Evolutionary conservation across 1,139 yeast genomes (phyloP).

Genomic region (Saccharomyces hybrid): DNA sequence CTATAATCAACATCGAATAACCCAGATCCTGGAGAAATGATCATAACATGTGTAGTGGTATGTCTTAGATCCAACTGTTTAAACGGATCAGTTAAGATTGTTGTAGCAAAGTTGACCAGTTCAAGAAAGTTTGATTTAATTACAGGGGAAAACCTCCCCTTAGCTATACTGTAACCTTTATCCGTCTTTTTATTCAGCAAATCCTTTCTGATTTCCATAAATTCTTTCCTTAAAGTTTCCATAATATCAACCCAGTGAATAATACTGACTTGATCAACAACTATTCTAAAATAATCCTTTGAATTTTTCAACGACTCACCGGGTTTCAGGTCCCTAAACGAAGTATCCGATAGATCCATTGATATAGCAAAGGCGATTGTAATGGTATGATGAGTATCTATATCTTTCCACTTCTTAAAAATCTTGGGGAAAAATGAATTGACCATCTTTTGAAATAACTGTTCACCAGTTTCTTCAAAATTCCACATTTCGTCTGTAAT

Average conservation of each 20-base stretch:
- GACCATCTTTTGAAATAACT: conserved; percentile 84
- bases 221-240: conserved; percentile 79
- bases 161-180: conserved; percentile 33
- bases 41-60: conserved; percentile 76
- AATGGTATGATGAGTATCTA: conserved; percentile 83
- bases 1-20: conserved; percentile 86
- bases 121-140: conserved; percentile 85
- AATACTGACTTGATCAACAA: conserved; percentile 88
- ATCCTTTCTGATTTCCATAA: conserved; percentile 73
- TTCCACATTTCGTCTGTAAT: conserved; percentile 97
- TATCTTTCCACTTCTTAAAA: conserved; percentile 79
- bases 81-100: conserved; percentile 72
- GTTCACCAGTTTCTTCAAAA: conserved; percentile 93
- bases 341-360: conserved; percentile 57
- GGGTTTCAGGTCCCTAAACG: conserved; percentile 48
- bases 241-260: conserved; percentile 85
- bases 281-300: conserved; percentile 81
- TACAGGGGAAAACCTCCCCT: conserved; percentile 69
- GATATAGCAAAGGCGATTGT: conserved; percentile 80
- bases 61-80: conserved; percentile 81
- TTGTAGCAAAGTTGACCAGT: conserved; percentile 77
- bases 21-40: conserved; percentile 91
- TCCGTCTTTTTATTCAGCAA: conserved; percentile 47
- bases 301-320: conserved; percentile 71
- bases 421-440: conserved; percentile 86